Base-by-base conservation (phyloP, 2,329 filamentous ascomycete genomes). In the Neurospora sp. region DNA sequence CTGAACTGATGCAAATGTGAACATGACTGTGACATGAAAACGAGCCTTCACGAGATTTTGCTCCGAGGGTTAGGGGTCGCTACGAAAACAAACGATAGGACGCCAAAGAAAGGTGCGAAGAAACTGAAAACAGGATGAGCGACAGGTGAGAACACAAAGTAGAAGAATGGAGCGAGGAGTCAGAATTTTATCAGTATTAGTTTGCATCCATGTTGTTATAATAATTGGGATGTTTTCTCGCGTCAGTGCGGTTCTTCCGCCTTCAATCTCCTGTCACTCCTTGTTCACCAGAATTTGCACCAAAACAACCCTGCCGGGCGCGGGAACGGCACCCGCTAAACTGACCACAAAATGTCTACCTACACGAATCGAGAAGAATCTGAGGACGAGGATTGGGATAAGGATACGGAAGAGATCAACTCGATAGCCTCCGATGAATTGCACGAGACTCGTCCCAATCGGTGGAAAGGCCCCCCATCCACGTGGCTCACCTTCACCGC, bases 401-500 rank as follows among this genome's bases (percentile, higher is more conserved):
- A 82, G 36, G 81, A 83, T 73, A 84, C 79, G 69, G 46, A 57
- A 71, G 82, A 83, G 72, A 82, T 82, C 73, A 78, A 78, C n/a
- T 83, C 82, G 12, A 77, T 84, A 74, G 79, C 79, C 37, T 84
- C 83, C 5, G 82, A 83, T 3, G 83, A 84, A 68, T 80, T 86
- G 38, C 76, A 81, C 72, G 77, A 81, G 66, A 78, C 80, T 66
- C 86, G 91, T 1, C 89, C 89, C 10, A 96, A 96, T 77, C 88
- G 88, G 71, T 96, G 91, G 84, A 82, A 79, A n/a, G 92, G 93
- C 0, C 80, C 85, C 1, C 79, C 85, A 17, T 86, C 85, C 40
- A 90, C 89, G 73, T 97, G 93, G 92, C 82, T 82, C 69, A 76
- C 79, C 10, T 81, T 87, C 70, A 92, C 89, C 1, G 81, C 83